Evolutionary conservation across 306 rosid genomes (phyloP).

Genomic region (Herpetospermum pedunculosum): DNA sequence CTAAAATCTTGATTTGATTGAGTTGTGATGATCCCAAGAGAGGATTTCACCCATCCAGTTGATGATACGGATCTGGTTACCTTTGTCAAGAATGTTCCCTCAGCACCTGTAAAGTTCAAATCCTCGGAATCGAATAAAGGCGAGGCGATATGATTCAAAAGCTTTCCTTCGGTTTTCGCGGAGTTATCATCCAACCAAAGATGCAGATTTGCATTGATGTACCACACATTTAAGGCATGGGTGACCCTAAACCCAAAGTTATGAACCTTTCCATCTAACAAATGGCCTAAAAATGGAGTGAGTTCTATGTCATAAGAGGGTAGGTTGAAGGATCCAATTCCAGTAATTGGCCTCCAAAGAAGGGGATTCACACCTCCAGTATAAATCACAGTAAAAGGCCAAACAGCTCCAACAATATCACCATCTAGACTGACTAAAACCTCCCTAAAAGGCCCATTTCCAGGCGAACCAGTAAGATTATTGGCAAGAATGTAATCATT

Average conservation of each 20-base stretch:
- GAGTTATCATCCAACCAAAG: slow-evolving; percentile 66
- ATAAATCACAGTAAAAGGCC: slow-evolving; percentile 87
- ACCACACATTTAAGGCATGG: slow-evolving; percentile 86
- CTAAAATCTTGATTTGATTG: slow-evolving; percentile 34
- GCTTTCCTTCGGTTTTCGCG: slow-evolving; percentile 41
- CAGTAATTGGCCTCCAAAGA: slow-evolving; percentile 89
- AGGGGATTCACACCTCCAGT: slow-evolving; percentile 89
- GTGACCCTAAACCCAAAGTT: slow-evolving; percentile 59
- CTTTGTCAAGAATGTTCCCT: slow-evolving; percentile 54
- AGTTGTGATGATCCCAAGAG: slow-evolving; percentile 58
- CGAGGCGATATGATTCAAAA: slow-evolving; percentile 21
- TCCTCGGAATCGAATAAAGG: slow-evolving; percentile 37
- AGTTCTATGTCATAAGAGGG: slow-evolving; percentile 83
- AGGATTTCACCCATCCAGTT: slow-evolving; percentile 65
- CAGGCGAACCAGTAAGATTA: slow-evolving; percentile 37
- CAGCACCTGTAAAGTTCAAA: slow-evolving; percentile 39
- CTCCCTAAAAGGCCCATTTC: slow-evolving; percentile 89
- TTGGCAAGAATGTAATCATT: slow-evolving; percentile 55
- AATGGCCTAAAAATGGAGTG: slow-evolving; percentile 59
- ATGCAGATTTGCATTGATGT: slow-evolving; percentile 74
- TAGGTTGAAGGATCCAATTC: slow-evolving; percentile 69
- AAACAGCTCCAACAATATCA: slow-evolving; percentile 47
- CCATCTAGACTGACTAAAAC: slow-evolving; percentile 60
- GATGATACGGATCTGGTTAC: slow-evolving; percentile 44
- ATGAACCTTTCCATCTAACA: slow-evolving; percentile 60